Conservation (phyloP, 257 asterid species). For the Solanum pinnatisectum region DNA sequence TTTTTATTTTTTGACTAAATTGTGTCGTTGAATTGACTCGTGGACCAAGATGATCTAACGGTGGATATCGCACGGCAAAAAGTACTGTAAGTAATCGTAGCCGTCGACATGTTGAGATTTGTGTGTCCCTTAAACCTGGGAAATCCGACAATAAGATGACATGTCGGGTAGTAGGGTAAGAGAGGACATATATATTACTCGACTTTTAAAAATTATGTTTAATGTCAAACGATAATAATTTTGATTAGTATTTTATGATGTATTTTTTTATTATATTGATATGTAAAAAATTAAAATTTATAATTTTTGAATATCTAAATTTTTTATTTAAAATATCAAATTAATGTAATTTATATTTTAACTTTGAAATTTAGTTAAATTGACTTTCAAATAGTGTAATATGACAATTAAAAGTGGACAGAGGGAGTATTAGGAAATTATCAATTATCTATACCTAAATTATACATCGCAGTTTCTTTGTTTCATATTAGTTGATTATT, state of each 20-base stretch:
- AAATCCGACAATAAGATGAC: constrained; percentile 10
- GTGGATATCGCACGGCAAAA: neutral
- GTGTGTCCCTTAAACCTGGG: constrained; percentile 5
- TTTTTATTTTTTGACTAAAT: neutral
- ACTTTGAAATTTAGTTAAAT: fast-evolving
- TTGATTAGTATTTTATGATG: fast-evolving
- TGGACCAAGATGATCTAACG: neutral
- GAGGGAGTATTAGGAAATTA: neutral
- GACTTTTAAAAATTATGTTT: fast-evolving
- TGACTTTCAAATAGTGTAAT: fast-evolving
- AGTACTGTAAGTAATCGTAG: neutral
- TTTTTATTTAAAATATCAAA: no score
- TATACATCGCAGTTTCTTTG: no score
- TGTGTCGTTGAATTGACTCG: neutral
- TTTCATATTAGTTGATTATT: no score
- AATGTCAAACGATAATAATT: no score
- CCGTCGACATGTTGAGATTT: constrained; percentile 1
- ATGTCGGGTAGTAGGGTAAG: constrained; percentile 1
- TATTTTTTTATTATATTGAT: no score
- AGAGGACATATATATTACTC: neutral
- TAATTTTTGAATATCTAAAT: no score
- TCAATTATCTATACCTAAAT: neutral
- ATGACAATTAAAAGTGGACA: no score
- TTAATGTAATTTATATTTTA: no score
- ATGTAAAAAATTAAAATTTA: no score